Conservation (phyloP, 1,284 basidiomycete species). For the Amylostereum areolatum region DNA sequence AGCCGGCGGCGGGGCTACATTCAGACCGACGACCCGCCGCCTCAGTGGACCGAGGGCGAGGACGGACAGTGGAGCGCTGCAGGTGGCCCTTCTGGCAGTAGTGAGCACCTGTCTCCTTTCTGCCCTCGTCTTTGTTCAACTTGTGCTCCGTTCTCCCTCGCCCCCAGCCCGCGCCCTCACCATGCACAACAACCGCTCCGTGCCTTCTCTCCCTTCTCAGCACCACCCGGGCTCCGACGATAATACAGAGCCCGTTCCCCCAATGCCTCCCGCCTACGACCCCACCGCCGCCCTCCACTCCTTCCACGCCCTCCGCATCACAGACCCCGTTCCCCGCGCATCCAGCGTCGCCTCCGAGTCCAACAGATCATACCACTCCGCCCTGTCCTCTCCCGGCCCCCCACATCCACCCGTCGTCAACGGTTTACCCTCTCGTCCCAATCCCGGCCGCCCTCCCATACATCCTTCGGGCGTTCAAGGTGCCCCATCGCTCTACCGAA, state of each 20-base stretch:
- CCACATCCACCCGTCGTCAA: no score
- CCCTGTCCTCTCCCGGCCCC: constrained; percentile 12
- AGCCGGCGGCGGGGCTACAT: no score
- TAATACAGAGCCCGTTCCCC: constrained; percentile 23
- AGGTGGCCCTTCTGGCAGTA: no score
- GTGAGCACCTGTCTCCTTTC: no score
- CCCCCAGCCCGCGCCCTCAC: not conserved
- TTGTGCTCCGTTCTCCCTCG: no score
- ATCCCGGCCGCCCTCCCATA: no score
- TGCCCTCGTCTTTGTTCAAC: no score
- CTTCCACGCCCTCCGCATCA: constrained; percentile 43
- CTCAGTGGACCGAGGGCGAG: no score
- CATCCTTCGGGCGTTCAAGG: no score
- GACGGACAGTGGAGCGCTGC: no score
- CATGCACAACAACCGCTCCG: constrained; percentile 33
- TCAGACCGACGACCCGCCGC: no score
- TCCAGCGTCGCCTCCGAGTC: not conserved
- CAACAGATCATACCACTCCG: constrained; percentile 1
- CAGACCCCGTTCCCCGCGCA: constrained; percentile 27
- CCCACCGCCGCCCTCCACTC: constrained; percentile 37
- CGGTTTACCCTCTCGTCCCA: no score
- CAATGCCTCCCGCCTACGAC: constrained; percentile 31
- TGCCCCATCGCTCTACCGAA: not conserved
- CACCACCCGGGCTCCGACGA: constrained; percentile 26
- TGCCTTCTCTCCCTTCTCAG: constrained; percentile 32